phyloP scores from a whole-genome alignment of 257 asterid genomes.

The Solanum piurae region DNA sequence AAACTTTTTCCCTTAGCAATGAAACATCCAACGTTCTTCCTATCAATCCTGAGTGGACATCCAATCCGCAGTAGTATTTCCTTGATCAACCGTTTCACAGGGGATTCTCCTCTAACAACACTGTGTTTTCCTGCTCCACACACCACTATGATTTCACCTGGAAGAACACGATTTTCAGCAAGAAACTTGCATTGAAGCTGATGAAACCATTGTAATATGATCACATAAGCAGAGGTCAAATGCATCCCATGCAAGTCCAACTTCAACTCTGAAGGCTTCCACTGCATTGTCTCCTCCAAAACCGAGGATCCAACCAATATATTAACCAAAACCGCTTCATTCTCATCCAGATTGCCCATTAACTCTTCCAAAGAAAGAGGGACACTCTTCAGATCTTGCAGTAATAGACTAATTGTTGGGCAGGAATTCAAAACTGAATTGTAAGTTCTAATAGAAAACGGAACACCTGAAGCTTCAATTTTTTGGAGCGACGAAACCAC shows the following conservation, averaged over 20 bases:
- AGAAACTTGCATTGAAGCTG: slow-evolving; percentile 30
- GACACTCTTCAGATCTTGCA: slow-evolving; percentile 30
- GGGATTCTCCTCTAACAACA: slow-evolving; percentile 59
- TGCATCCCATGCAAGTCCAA: slow-evolving; percentile 95
- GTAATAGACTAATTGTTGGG: slow-evolving; percentile 32
- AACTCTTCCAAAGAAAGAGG: slow-evolving; percentile 51
- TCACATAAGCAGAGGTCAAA: slow-evolving; percentile 49
- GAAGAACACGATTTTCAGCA: slow-evolving; percentile 18
- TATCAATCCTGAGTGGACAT: slow-evolving; percentile 72
- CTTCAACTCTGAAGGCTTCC: slow-evolving; percentile 51
- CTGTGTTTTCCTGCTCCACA: slow-evolving; percentile 86
- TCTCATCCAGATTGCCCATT: slow-evolving; percentile 21
- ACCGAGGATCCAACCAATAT: slow-evolving; percentile 40
- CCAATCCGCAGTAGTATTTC: slow-evolving; percentile 34
- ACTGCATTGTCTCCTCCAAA: slow-evolving; percentile 43
- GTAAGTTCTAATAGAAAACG: slow-evolving; percentile 51
- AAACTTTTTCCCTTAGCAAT: slow-evolving; percentile 56
- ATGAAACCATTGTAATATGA: slow-evolving; percentile 68
- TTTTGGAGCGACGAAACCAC: slow-evolving; percentile 55
- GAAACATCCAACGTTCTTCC: slow-evolving; percentile 72
- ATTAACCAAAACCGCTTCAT: slow-evolving; percentile 41
- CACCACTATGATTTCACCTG: slow-evolving; percentile 46
- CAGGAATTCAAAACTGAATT: slow-evolving; percentile 72
- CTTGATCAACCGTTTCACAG: slow-evolving; percentile 52
- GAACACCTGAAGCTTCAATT: slow-evolving; percentile 35